phyloP scores from a whole-genome alignment of 805 yeast genomes.

The Lipomyces yamadae region DNA sequence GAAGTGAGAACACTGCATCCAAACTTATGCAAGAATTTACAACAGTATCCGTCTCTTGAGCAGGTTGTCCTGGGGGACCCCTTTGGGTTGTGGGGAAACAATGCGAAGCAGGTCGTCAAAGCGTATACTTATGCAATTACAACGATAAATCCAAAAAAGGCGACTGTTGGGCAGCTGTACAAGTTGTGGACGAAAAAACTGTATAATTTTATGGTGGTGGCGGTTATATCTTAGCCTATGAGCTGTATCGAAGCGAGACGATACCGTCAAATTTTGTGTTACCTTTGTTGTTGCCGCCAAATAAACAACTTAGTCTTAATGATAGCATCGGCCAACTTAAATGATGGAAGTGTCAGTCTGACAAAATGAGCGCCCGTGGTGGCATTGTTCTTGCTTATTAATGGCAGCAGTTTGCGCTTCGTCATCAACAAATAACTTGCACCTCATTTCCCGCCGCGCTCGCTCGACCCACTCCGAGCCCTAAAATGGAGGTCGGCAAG shows the following conservation, averaged over 20 bases:
- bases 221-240: neutral
- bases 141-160: conserved; percentile 64
- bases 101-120: conserved; percentile 53
- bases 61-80: no score
- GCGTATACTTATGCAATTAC: conserved; percentile 70
- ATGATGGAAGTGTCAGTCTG: no score
- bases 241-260: no score
- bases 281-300: no score
- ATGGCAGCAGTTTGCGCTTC: neutral
- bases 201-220: neutral
- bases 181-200: conserved; percentile 62
- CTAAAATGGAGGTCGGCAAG: no score
- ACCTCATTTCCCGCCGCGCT: neutral
- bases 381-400: no score
- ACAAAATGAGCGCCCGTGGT: no score
- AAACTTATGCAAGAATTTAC: neutral
- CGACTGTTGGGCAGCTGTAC: conserved; percentile 51
- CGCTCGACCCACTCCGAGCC: no score
- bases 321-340: no score
- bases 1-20: neutral
- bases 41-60: conserved; percentile 2
- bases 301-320: no score
- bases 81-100: conserved; percentile 51
- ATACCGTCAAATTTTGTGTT: no score
- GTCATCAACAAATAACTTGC: neutral